phyloP scores from a whole-genome alignment of 257 asterid genomes.

The Pogostemon cablin region DNA sequence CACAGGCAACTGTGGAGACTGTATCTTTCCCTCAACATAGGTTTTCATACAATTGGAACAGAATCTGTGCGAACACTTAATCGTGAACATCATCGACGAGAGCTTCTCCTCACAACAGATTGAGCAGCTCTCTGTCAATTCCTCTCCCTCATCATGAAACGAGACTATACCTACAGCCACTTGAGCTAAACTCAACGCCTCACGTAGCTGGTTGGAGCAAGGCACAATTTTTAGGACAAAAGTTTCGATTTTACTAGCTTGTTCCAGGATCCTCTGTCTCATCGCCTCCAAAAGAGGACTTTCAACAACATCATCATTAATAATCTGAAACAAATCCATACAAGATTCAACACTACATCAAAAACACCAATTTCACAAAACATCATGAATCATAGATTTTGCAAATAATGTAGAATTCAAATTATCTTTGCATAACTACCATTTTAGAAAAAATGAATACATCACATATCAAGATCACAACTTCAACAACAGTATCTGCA shows the following conservation, averaged over 20 bases:
- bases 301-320: conserved; percentile 53
- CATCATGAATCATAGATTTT: conserved; percentile 10
- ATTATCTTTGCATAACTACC: not conserved
- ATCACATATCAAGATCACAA: not conserved
- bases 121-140: conserved; percentile 60
- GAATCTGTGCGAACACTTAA: conserved; percentile 87
- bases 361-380: not conserved
- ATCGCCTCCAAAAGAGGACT: conserved; percentile 73
- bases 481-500: conserved; percentile 3
- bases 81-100: conserved; percentile 59
- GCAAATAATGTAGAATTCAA: not conserved
- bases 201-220: conserved; percentile 36
- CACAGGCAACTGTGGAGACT: conserved; percentile 60
- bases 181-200: conserved; percentile 69
- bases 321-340: conserved; percentile 52
- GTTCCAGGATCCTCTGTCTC: conserved; percentile 72
- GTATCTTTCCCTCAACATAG: conserved; percentile 74
- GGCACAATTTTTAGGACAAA: conserved; percentile 61
- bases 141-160: conserved; percentile 42
- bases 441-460: not conserved
- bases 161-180: conserved; percentile 87
- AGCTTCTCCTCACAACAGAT: conserved; percentile 87
- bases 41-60: conserved; percentile 91
- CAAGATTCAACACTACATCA: not conserved
- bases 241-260: conserved; percentile 53